Evolutionary conservation across 2,329 filamentous ascomycete species (phyloP).

Genomic region (Talaromyces sp.): DNA sequence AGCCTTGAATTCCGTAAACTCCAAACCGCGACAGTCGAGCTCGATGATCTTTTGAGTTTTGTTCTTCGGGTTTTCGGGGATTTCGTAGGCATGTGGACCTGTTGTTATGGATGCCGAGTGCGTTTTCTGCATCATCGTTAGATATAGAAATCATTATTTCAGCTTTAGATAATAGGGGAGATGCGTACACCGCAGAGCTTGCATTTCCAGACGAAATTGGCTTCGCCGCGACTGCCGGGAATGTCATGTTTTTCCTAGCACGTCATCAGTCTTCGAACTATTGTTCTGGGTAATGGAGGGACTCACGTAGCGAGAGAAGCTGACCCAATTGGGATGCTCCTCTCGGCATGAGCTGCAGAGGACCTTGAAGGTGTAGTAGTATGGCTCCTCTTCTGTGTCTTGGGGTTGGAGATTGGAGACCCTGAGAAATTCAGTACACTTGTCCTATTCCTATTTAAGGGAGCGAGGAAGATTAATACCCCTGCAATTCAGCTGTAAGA

Average conservation of each 20-base stretch:
- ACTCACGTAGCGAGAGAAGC: conserved; percentile 82
- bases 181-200: conserved; percentile 86
- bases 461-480: conserved; percentile 25
- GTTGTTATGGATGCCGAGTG: conserved; percentile 75
- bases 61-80: conserved; percentile 41
- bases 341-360: conserved; percentile 98
- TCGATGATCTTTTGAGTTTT: conserved; percentile 78
- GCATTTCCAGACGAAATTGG: conserved; percentile 99
- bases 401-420: conserved; percentile 84
- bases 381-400: conserved; percentile 76
- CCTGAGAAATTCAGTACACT: conserved; percentile 45
- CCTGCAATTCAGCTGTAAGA: conserved; percentile 37
- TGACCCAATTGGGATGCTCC: conserved; percentile 79
- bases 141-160: neutral
- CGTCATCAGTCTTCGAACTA: neutral
- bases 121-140: conserved; percentile 31
- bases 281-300: neutral
- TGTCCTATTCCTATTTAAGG: neutral
- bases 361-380: conserved; percentile 97
- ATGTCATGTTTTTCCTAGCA: conserved; percentile 80
- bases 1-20: conserved; percentile 85
- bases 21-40: conserved; percentile 89
- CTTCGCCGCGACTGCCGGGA: conserved; percentile 88
- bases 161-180: neutral
- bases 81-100: conserved; percentile 64